Conservation (phyloP, 73 alveolate species). For the Paramecium bursaria region DNA sequence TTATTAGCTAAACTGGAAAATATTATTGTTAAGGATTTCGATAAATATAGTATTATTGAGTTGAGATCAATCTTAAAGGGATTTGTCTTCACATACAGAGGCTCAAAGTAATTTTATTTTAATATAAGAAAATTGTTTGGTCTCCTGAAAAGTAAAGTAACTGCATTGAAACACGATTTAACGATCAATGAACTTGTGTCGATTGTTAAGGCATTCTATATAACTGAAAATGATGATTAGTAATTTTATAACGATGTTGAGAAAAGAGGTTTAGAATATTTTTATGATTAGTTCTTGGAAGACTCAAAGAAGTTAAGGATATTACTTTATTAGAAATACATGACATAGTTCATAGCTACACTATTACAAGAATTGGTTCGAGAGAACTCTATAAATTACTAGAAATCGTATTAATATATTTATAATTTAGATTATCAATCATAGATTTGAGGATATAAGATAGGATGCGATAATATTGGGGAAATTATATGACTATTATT, state of each 20-base stretch:
- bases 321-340: constrained; percentile 11
- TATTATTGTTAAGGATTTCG: neutral
- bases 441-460: constrained; percentile 50
- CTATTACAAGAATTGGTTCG: constrained; percentile 34
- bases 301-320: constrained; percentile 28
- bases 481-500: constrained; percentile 16
- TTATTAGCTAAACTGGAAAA: neutral
- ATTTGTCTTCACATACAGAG: constrained; percentile 44
- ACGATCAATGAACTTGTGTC: constrained; percentile 11
- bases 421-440: constrained; percentile 24
- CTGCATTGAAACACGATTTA: constrained; percentile 40
- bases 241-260: constrained; percentile 43
- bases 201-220: constrained; percentile 25
- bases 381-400: constrained; percentile 23
- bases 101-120: constrained; percentile 23
- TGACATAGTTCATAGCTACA: constrained; percentile 38
- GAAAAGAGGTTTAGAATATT: constrained; percentile 4
- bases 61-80: constrained; percentile 27
- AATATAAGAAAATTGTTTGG: constrained; percentile 20
- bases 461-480: constrained; percentile 16
- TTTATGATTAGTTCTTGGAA: constrained; percentile 27
- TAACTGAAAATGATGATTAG: constrained; percentile 40
- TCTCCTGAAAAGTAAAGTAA: neutral
- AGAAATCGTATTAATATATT: neutral
- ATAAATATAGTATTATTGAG: constrained; percentile 7